Evolutionary conservation across 106 monocot genomes (phyloP), one percentile per base, ranked within the genome.

Genomic region (Apostasia shenzhenica): DNA sequence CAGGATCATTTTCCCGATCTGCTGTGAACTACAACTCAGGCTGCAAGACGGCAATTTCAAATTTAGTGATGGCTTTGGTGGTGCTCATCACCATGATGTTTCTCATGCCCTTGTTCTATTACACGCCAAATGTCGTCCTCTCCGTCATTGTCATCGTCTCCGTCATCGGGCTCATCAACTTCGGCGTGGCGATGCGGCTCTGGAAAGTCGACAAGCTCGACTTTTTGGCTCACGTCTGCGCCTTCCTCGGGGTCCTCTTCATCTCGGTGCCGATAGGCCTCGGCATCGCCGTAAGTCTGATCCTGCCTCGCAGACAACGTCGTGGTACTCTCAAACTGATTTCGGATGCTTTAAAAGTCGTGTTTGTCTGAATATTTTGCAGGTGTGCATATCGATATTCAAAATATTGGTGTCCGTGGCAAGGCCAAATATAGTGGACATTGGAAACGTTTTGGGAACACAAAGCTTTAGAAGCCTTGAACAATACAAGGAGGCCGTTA

Each of bases 191-290:
- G 3, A 3, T 72, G 13, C 59, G 49, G 53, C 76, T 91, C n/a
- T 91, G 87, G 91, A 87, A 87, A 74, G 87, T 87, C 39, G 91
- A 91, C 64, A 91, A 87, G 64, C 63, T 87, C 54, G 91, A 91
- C 45, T 91, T 87, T 75, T 43, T 87, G n/a, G 87, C 84, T 12
- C 87, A 84, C 68, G 6, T 84, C 10, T 64, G 79, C 45, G 91
- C 86, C 8, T 87, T 91, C 82, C 63, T 91, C 42, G 91, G 91
- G 3, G 91, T 91, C 40, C 84, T 91, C 73, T 77, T 91, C 77
- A 64, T 87, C 69, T 87, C 87, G 11, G 87, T 91, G 7, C 84
- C 84, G 65, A 86, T 81, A 11, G 91, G 91, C 58, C 77, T 91
- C 6, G 73, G 73, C 38, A 82, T 87, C 57, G 86, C 91, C 2